phyloP scores from a whole-genome alignment of 352 stramenopile genomes.

The Globisporangium middletonii region DNA sequence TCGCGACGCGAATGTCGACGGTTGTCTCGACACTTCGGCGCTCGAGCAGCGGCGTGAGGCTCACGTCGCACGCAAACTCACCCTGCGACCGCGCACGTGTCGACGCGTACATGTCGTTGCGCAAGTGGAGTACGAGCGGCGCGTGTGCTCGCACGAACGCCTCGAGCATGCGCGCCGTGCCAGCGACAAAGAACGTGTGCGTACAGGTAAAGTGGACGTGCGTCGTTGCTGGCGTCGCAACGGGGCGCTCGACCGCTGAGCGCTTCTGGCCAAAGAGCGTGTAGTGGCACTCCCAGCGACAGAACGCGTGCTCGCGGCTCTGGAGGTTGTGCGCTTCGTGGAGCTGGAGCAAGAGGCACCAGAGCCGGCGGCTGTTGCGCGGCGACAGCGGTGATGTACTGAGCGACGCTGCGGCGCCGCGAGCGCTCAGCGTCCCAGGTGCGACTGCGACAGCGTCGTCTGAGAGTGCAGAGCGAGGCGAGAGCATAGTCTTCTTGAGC shows the following conservation, averaged over 20 bases:
- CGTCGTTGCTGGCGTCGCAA: slow-evolving; percentile 1
- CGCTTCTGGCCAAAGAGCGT: slow-evolving; percentile 44
- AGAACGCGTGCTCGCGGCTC: slow-evolving; percentile 45
- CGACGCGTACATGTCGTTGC: slow-evolving; percentile 74
- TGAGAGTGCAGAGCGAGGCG: slow-evolving; percentile 26
- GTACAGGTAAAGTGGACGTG: slow-evolving; percentile 57
- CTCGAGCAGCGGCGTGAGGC: slow-evolving; percentile 27
- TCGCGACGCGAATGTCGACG: slow-evolving; percentile 36
- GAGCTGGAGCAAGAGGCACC: slow-evolving; percentile 46
- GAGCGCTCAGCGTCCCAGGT: background rate
- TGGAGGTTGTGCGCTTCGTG: slow-evolving; percentile 63
- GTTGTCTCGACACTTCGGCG: slow-evolving; percentile 32
- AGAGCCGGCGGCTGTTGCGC: slow-evolving; percentile 31
- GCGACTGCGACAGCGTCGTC: background rate
- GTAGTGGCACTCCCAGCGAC: slow-evolving; percentile 73
- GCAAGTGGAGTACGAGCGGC: slow-evolving; percentile 29
- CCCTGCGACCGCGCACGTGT: slow-evolving; percentile 31
- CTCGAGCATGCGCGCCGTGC: slow-evolving; percentile 24
- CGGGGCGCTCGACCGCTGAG: slow-evolving; percentile 44
- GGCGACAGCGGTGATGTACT: slow-evolving; percentile 20
- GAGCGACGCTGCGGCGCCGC: background rate
- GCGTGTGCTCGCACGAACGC: slow-evolving; percentile 29
- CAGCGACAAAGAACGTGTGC: slow-evolving; percentile 52
- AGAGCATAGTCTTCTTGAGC: slow-evolving; percentile 41
- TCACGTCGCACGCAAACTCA: slow-evolving; percentile 45